These are phyloP conservation scores for Lenwebbia sp. DNA, from an alignment of 345 rosid species.

Conservation along the genomic window DNA sequence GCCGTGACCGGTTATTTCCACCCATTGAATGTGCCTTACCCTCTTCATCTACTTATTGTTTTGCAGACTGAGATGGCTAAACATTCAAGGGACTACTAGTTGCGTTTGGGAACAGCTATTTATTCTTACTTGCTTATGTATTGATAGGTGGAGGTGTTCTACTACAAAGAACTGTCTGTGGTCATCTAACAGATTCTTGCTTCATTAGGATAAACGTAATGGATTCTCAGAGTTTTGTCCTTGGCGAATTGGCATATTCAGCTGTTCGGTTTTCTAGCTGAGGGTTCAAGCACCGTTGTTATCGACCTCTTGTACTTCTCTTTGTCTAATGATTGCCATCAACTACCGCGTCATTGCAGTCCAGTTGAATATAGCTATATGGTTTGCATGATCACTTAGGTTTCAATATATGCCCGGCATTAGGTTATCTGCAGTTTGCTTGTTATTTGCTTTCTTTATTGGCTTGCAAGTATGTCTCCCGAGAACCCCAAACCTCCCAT, in stretches of 20 bases:
- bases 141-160: not conserved
- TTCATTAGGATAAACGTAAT: not conserved
- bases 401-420: not conserved
- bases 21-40: not conserved
- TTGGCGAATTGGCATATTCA: not conserved
- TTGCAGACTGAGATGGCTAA: constrained; percentile 42
- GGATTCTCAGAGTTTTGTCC: not conserved
- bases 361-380: not conserved
- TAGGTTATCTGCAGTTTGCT: not conserved
- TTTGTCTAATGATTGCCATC: not conserved
- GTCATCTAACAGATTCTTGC: not conserved
- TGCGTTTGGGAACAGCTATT: not conserved
- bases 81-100: constrained; percentile 28
- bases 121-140: not conserved
- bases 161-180: not conserved
- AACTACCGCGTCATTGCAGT: not conserved
- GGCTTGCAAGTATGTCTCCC: not conserved
- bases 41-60: not conserved
- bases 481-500: not conserved
- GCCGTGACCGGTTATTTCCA: not conserved
- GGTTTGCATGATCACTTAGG: not conserved
- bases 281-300: not conserved
- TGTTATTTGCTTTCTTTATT: not conserved
- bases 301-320: not conserved
- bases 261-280: not conserved